Percentiles rank a stretch among this genome's conserved stretches.
phyloP scores from a whole-genome alignment of 345 rosid genomes.

The Erodium maritimum region DNA sequence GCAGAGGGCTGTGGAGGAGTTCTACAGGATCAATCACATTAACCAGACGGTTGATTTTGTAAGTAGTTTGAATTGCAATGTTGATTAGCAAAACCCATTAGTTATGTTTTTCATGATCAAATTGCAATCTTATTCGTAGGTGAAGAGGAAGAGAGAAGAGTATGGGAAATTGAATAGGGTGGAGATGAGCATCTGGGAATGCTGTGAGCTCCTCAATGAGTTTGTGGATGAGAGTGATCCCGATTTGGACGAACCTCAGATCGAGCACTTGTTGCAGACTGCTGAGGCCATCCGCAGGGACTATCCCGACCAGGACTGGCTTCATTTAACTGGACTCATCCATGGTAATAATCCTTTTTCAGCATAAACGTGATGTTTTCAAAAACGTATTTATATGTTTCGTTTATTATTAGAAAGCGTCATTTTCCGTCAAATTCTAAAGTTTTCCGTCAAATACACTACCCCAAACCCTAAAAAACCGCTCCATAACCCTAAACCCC shows the following conservation, averaged over 20 bases:
- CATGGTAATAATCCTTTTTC: slow-evolving; percentile 29
- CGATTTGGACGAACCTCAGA: slow-evolving; percentile 63
- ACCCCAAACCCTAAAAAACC: too few species aligned
- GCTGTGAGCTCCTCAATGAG: slow-evolving; percentile 47
- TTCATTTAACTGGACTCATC: slow-evolving; percentile 55
- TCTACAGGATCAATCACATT: slow-evolving; percentile 46
- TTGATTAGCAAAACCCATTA: too few species aligned
- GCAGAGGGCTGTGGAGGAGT: slow-evolving; percentile 39
- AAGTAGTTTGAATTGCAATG: too few species aligned
- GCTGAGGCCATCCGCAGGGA: slow-evolving; percentile 60
- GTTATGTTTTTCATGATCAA: too few species aligned
- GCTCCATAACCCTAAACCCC: too few species aligned
- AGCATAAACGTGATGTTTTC: too few species aligned
- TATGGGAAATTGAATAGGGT: slow-evolving; percentile 33
- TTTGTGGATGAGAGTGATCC: slow-evolving; percentile 64
- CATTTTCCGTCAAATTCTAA: too few species aligned
- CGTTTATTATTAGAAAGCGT: too few species aligned
- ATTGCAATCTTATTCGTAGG: slow-evolving; percentile 24
- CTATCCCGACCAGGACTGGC: slow-evolving; percentile 55
- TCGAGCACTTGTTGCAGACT: slow-evolving; percentile 51
- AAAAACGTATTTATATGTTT: too few species aligned
- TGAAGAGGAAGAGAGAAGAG: slow-evolving; percentile 33
- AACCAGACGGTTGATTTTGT: slow-evolving; percentile 45
- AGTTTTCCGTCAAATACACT: too few species aligned
- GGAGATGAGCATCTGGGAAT: slow-evolving; percentile 70